Percentiles rank a stretch among this genome's conserved stretches.
phyloP scores from a whole-genome alignment of 306 rosid genomes.

The Styphnolobium japonicum region DNA sequence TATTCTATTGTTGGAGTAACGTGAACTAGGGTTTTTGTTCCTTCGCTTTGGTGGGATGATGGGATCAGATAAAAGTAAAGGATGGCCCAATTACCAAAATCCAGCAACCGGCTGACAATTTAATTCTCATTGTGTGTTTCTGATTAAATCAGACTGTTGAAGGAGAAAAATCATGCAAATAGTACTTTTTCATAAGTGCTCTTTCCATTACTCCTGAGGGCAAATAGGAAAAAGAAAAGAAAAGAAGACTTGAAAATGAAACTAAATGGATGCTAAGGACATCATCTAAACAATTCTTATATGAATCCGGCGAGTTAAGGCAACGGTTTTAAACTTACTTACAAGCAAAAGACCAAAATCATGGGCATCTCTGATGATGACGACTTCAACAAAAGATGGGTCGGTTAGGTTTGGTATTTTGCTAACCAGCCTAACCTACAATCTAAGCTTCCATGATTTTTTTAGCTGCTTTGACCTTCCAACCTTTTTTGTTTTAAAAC shows the following conservation, averaged over 20 bases:
- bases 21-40: conserved; percentile 23
- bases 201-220: neutral
- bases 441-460: conserved; percentile 28
- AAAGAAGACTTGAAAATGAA: neutral
- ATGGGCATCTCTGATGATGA: neutral
- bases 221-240: neutral
- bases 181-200: neutral
- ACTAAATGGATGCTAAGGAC: neutral
- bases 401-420: conserved; percentile 54
- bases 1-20: conserved; percentile 30
- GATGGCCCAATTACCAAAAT: conserved; percentile 15
- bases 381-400: neutral
- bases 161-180: neutral
- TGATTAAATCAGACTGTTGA: neutral
- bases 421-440: conserved; percentile 36
- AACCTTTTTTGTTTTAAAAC: neutral
- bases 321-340: conserved; percentile 21
- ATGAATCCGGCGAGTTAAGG: conserved; percentile 25
- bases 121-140: conserved; percentile 5
- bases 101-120: neutral
- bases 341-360: conserved; percentile 32
- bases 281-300: conserved; percentile 15
- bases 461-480: conserved; percentile 29
- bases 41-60: neutral
- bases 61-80: neutral